Conservation (phyloP, 768 basidiomycete genomes). For the Mycena leptocephala region DNA sequence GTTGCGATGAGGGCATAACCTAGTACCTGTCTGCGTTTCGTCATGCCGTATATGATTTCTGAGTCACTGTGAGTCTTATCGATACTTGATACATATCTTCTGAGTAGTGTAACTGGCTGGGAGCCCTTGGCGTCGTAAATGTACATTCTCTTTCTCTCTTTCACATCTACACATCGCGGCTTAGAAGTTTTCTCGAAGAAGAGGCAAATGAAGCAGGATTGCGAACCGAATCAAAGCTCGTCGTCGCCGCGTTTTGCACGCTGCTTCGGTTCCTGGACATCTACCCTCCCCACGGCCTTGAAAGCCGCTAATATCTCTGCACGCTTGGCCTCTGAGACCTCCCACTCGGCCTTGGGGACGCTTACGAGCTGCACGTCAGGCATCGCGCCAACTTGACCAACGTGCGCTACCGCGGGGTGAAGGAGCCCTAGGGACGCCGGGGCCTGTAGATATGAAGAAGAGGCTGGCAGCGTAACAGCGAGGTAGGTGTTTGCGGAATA, state of each 20-base stretch:
- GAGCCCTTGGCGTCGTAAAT: neutral
- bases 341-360: conserved; percentile 59
- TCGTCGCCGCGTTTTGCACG: conserved; percentile 55
- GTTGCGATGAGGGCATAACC: too few relatives aligned
- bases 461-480: conserved; percentile 57
- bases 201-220: neutral
- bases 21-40: too few relatives aligned
- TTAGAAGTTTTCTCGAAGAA: neutral
- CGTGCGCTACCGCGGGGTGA: conserved; percentile 54
- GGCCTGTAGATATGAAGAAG: conserved; percentile 48
- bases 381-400: conserved; percentile 61
- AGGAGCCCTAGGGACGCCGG: conserved; percentile 50
- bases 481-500: conserved; percentile 60
- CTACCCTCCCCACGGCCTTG: conserved; percentile 51
- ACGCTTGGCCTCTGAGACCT: conserved; percentile 37
- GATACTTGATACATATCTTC: too few relatives aligned
- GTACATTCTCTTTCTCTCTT: neutral
- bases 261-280: conserved; percentile 54
- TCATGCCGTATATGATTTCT: too few relatives aligned
- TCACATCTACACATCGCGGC: neutral
- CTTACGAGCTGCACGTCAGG: conserved; percentile 63
- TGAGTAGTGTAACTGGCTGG: neutral
- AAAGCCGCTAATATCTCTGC: conserved; percentile 51
- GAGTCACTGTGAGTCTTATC: too few relatives aligned
- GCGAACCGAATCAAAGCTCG: conserved; percentile 44